These are phyloP conservation scores for Peronosclerospora sorghi DNA, from an alignment of 352 stramenopile genomes.

Conservation along the genomic window DNA sequence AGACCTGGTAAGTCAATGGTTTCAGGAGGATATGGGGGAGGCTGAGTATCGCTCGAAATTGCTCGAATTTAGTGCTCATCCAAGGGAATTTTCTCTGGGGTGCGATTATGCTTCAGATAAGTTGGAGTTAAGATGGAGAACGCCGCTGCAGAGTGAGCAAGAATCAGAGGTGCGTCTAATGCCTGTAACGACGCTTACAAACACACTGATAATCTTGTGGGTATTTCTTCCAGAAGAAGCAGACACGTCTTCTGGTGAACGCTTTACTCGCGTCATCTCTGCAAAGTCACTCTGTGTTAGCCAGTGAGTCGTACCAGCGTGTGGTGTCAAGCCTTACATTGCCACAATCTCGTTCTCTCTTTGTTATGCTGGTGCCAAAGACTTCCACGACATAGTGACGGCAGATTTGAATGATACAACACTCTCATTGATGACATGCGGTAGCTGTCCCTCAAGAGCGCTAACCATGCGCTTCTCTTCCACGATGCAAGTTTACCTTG, in stretches of 20 bases:
- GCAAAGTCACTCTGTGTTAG: slow-evolving; percentile 36
- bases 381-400: slow-evolving; percentile 48
- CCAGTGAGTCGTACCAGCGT: slow-evolving; percentile 29
- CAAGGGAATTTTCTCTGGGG: slow-evolving; percentile 24
- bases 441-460: slow-evolving; percentile 7
- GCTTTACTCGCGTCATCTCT: slow-evolving; percentile 61
- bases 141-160: slow-evolving; percentile 42
- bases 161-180: slow-evolving; percentile 42
- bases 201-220: too few species aligned
- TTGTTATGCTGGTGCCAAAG: slow-evolving; percentile 29
- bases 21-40: slow-evolving; percentile 52
- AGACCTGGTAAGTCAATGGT: slow-evolving; percentile 60
- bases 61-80: slow-evolving; percentile 25
- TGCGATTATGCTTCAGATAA: slow-evolving; percentile 38
- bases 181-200: too few species aligned
- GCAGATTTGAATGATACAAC: slow-evolving; percentile 34
- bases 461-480: slow-evolving; percentile 31
- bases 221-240: slow-evolving; percentile 42
- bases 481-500: slow-evolving; percentile 41
- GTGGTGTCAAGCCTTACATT: slow-evolving; percentile 22
- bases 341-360: slow-evolving; percentile 28
- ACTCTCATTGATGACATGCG: slow-evolving; percentile 21
- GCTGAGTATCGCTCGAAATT: slow-evolving; percentile 31
- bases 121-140: slow-evolving; percentile 72
- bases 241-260: slow-evolving; percentile 55